These are phyloP conservation scores for Colletotrichum graminicola DNA, from an alignment of 2,329 filamentous ascomycete species.

Conservation along the genomic window DNA sequence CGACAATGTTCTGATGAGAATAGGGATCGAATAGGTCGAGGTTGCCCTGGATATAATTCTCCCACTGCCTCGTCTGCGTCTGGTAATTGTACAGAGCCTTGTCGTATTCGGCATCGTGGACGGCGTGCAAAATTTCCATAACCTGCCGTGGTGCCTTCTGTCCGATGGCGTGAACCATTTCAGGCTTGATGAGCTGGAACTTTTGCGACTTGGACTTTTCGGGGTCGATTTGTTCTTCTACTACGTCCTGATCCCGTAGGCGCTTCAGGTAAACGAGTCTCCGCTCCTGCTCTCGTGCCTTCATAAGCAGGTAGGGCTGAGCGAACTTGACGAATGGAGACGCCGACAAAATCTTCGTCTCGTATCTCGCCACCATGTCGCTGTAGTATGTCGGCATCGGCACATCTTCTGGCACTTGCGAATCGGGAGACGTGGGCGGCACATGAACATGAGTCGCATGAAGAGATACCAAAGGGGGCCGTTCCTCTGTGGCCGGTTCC, in stretches of 20 bases:
- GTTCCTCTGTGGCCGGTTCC: slow-evolving; percentile 44
- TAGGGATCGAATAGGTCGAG: slow-evolving; percentile 93
- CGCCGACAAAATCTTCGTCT: slow-evolving; percentile 92
- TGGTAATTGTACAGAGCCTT: slow-evolving; percentile 94
- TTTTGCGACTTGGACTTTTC: slow-evolving; percentile 76
- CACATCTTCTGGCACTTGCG: slow-evolving; percentile 79
- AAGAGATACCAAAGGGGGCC: slow-evolving; percentile 50
- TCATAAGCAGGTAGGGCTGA: slow-evolving; percentile 92
- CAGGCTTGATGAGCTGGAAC: slow-evolving; percentile 92
- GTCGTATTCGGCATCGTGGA: slow-evolving; percentile 97
- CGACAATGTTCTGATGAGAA: slow-evolving; percentile 95
- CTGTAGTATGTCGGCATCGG: slow-evolving; percentile 94
- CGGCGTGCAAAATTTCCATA: slow-evolving; percentile 92
- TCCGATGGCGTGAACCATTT: slow-evolving; percentile 91
- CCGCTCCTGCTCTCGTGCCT: slow-evolving; percentile 90
- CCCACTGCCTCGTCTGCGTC: slow-evolving; percentile 96
- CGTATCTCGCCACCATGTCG: slow-evolving; percentile 92
- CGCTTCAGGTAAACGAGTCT: slow-evolving; percentile 84
- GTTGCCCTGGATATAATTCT: slow-evolving; percentile 91
- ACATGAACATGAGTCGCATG: slow-evolving; percentile 59
- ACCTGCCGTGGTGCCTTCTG: slow-evolving; percentile 86
- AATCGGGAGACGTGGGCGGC: slow-evolving; percentile 60
- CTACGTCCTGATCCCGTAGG: slow-evolving; percentile 80
- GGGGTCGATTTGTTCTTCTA: slow-evolving; percentile 67
- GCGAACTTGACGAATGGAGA: slow-evolving; percentile 97